These are phyloP conservation scores for Arthroderma uncinatum DNA, from an alignment of 2,329 filamentous ascomycete genomes.

Conservation along the genomic window DNA sequence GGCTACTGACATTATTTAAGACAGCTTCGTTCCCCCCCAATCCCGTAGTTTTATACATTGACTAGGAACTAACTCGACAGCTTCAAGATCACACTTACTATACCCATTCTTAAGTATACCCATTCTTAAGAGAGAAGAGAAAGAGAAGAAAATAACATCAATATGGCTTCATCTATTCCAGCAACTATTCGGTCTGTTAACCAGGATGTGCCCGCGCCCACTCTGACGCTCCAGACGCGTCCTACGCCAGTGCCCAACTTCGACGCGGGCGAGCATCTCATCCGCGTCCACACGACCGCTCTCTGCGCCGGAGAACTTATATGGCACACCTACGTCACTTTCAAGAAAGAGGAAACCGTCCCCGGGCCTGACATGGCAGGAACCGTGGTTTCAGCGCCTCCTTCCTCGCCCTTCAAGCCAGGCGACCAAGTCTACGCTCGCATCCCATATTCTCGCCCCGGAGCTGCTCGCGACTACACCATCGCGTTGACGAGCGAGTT, in stretches of 20 bases:
- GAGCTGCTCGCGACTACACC: constrained; percentile 31
- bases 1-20: no score
- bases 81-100: no score
- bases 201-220: constrained; percentile 8
- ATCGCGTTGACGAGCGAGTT: constrained; percentile 29
- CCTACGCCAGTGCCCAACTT: constrained; percentile 18
- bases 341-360: constrained; percentile 21
- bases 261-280: constrained; percentile 27
- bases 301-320: constrained; percentile 35
- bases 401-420: constrained; percentile 27
- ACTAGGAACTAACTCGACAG: no score
- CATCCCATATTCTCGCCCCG: constrained; percentile 23
- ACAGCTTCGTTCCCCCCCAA: no score
- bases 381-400: constrained; percentile 26
- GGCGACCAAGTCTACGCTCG: constrained; percentile 33
- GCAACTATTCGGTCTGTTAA: constrained; percentile 9
- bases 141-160: not conserved
- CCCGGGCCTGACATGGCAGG: constrained; percentile 37
- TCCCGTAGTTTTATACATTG: no score
- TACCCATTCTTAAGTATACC: no score
- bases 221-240: constrained; percentile 8
- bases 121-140: not conserved
- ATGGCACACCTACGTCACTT: constrained; percentile 25
- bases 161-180: constrained; percentile 4
- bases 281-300: constrained; percentile 31